phyloP scores from a whole-genome alignment of 768 basidiomycete genomes.

The Chiua virens region DNA sequence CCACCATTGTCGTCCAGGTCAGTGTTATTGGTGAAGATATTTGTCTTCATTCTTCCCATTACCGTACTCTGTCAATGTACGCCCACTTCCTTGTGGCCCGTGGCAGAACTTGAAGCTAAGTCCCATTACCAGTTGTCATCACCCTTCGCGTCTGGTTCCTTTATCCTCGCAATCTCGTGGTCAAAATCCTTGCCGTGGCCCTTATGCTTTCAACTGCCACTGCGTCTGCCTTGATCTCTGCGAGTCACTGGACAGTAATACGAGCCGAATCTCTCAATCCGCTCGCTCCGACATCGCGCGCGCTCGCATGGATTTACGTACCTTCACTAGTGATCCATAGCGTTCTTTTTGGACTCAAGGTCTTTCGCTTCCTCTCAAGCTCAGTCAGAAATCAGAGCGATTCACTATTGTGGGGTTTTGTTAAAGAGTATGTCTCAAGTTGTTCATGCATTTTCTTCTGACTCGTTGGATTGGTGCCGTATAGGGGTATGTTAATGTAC shows the following conservation, averaged over 20 bases:
- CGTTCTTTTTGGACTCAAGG: conserved; percentile 12
- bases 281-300: not conserved
- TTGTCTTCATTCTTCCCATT: conserved; percentile 4
- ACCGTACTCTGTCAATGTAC: conserved; percentile 8
- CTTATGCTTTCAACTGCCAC: not conserved
- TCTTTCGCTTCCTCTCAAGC: conserved; percentile 13
- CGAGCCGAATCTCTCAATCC: not conserved
- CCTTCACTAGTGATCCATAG: conserved; percentile 17
- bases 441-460: not conserved
- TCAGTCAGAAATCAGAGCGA: conserved; percentile 5
- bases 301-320: conserved; percentile 10
- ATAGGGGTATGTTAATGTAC: conserved; percentile 15
- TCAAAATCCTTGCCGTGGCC: conserved; percentile 5
- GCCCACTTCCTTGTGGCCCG: not conserved
- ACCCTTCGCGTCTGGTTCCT: conserved; percentile 17
- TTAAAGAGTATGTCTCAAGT: conserved; percentile 16
- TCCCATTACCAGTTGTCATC: conserved; percentile 7
- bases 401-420: conserved; percentile 11
- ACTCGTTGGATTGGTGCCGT: not conserved
- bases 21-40: not conserved
- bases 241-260: not conserved
- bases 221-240: not conserved
- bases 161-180: not conserved
- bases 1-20: too few relatives aligned
- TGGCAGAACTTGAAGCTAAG: not conserved